Percentiles rank a stretch among this genome's conserved stretches.
Conservation (phyloP, 148 eudicot species). For the Dysphania ambrosioides region DNA sequence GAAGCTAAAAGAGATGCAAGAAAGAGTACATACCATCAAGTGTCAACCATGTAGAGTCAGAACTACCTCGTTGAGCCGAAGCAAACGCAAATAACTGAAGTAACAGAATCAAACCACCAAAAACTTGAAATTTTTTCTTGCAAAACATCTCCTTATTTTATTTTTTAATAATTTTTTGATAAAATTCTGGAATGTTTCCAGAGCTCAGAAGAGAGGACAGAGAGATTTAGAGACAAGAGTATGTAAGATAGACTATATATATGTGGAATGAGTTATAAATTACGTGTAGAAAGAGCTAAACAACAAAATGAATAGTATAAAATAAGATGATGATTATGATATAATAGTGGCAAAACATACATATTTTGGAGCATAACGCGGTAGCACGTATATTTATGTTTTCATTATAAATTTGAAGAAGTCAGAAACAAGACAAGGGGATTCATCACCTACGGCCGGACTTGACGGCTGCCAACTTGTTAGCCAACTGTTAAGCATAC, state of each 20-base stretch:
- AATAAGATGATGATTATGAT: not conserved
- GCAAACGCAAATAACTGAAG: not conserved
- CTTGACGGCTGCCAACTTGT: not conserved
- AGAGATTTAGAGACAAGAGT: not conserved
- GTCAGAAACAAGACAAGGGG: not conserved
- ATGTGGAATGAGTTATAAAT: not conserved
- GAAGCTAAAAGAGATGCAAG: not conserved
- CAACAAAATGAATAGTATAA: not conserved
- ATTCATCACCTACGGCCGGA: constrained; percentile 1
- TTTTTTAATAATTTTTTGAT: not conserved
- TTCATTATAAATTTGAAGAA: not conserved
- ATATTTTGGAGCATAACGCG: not conserved
- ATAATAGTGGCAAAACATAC: not conserved
- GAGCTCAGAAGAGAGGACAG: not conserved
- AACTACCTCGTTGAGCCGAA: not conserved
- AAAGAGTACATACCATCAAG: constrained; percentile 9
- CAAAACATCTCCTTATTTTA: not conserved
- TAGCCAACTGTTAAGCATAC: not conserved
- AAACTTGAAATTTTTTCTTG: not conserved
- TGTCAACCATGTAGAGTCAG: constrained; percentile 8
- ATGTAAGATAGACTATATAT: not conserved
- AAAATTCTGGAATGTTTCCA: not conserved
- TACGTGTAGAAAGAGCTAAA: not conserved
- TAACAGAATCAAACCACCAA: not conserved
- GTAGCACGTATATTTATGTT: not conserved